Percentiles rank a stretch among this genome's conserved stretches.
Conservation (phyloP, 768 basidiomycete species). For the Suillus decipiens region DNA sequence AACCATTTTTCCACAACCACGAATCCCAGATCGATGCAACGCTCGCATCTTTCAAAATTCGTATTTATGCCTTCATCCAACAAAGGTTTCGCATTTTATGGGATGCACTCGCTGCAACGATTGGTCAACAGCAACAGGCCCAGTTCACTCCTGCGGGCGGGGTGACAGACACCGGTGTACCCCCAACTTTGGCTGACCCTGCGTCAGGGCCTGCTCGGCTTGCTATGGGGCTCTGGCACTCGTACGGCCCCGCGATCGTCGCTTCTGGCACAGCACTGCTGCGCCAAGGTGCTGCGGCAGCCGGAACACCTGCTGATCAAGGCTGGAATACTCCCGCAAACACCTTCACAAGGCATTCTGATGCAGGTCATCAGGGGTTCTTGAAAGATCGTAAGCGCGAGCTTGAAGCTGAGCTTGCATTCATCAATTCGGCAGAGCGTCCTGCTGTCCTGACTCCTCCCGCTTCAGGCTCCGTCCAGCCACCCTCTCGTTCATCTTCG, state of each 20-base stretch:
- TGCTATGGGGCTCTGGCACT: conserved; percentile 69
- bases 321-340: conserved; percentile 31
- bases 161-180: conserved; percentile 31
- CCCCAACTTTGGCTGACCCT: conserved; percentile 52
- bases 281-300: conserved; percentile 48
- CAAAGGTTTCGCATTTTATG: conserved; percentile 62
- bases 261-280: conserved; percentile 68
- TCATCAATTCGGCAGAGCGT: conserved; percentile 36
- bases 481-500: conserved; percentile 41
- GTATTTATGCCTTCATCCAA: conserved; percentile 65
- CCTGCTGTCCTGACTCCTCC: conserved; percentile 28
- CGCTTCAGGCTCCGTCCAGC: conserved; percentile 33
- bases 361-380: conserved; percentile 15
- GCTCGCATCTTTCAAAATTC: conserved; percentile 63
- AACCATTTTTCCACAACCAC: conserved; percentile 81
- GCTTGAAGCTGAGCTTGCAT: conserved; percentile 60
- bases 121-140: conserved; percentile 44
- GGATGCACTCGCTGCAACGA: conserved; percentile 56
- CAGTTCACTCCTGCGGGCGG: conserved; percentile 22
- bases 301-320: conserved; percentile 31
- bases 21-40: conserved; percentile 84
- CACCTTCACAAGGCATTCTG: conserved; percentile 24
- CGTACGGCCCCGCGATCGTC: conserved; percentile 73
- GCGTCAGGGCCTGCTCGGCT: conserved; percentile 67
- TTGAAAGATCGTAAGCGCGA: conserved; percentile 49